These are phyloP conservation scores for Trifolium subterraneum DNA, from an alignment of 306 rosid species.

Conservation along the genomic window DNA sequence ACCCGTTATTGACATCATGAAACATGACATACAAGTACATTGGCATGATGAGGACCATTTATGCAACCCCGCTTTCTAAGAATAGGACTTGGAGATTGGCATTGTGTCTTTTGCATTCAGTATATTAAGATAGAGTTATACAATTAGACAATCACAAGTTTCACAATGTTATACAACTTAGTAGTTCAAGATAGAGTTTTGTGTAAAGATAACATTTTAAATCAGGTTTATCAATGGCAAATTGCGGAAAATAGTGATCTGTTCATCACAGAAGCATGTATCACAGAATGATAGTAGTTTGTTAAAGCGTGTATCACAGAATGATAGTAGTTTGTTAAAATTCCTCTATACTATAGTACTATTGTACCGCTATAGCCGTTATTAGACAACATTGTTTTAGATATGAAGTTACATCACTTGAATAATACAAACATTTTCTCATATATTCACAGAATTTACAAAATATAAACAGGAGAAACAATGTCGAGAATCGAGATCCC, in stretches of 20 bases:
- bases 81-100: neutral
- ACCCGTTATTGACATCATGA: neutral
- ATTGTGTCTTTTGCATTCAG: slow-evolving; percentile 35
- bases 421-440: neutral
- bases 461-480: neutral
- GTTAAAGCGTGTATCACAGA: neutral
- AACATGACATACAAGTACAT: neutral
- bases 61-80: neutral
- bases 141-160: slow-evolving; percentile 17
- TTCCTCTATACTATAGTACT: neutral
- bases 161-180: slow-evolving; percentile 6
- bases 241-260: neutral
- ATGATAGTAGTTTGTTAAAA: neutral
- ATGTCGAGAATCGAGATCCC: neutral
- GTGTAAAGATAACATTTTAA: neutral
- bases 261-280: neutral
- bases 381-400: neutral
- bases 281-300: neutral
- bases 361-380: neutral
- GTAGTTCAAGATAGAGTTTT: slow-evolving; percentile 1
- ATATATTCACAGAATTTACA: neutral
- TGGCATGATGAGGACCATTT: slow-evolving; percentile 9
- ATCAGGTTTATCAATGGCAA: neutral
- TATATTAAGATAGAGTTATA: slow-evolving; percentile 24
- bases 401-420: slow-evolving; percentile 4